Conservation (phyloP, 1,139 yeast genomes). For the Fermentozyma sake region DNA sequence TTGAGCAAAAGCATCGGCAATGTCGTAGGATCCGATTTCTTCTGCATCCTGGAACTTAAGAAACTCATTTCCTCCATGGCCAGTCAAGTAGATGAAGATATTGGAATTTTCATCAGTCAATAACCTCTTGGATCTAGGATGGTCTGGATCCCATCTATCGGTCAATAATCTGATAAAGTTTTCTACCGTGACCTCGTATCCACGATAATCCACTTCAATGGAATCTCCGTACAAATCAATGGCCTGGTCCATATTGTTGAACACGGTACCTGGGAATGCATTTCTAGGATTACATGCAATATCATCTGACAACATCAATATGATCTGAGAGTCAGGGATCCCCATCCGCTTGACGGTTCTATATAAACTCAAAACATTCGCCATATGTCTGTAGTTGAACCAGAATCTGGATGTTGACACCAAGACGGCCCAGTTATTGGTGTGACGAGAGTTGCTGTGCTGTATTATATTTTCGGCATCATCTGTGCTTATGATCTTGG, state of each 20-base stretch:
- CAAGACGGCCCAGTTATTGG: slow-evolving; percentile 91
- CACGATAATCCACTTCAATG: slow-evolving; percentile 94
- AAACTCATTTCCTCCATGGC: slow-evolving; percentile 98
- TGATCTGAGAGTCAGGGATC: slow-evolving; percentile 96
- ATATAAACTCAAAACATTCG: slow-evolving; percentile 89
- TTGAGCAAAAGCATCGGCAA: slow-evolving; percentile 96
- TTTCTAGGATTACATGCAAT: slow-evolving; percentile 96
- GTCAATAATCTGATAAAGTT: slow-evolving; percentile 85
- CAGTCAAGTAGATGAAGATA: slow-evolving; percentile 91
- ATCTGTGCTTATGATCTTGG: slow-evolving; percentile 10
- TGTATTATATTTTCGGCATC: slow-evolving; percentile 21
- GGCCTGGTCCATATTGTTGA: slow-evolving; percentile 91
- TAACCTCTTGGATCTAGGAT: slow-evolving; percentile 86
- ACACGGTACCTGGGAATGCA: slow-evolving; percentile 93
- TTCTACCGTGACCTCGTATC: slow-evolving; percentile 97
- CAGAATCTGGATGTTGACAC: slow-evolving; percentile 96
- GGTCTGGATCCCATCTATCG: slow-evolving; percentile 92
- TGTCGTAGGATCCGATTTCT: slow-evolving; percentile 90
- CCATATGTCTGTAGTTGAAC: slow-evolving; percentile 98
- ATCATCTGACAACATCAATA: slow-evolving; percentile 93
- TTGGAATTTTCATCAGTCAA: slow-evolving; percentile 92
- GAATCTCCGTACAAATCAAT: slow-evolving; percentile 90
- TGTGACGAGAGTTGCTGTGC: slow-evolving; percentile 43
- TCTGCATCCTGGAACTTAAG: slow-evolving; percentile 97
- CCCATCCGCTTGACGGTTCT: slow-evolving; percentile 94